Evolutionary conservation across 495 filamentous ascomycete genomes (phyloP).

Genomic region (Trichoderma virens): DNA sequence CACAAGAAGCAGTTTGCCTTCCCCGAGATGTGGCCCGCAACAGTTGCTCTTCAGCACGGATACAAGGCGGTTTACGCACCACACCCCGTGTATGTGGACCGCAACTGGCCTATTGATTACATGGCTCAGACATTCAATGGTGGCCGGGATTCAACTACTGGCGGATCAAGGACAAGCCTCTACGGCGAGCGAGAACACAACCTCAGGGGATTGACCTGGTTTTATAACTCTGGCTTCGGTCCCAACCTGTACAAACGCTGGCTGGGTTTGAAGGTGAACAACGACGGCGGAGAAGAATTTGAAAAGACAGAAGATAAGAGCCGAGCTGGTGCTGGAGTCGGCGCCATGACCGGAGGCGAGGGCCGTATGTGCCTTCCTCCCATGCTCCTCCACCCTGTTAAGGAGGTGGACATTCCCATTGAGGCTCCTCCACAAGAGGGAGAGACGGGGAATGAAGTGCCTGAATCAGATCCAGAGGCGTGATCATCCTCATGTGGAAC

Average conservation of each 20-base stretch:
- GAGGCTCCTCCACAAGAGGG: conserved; percentile 39
- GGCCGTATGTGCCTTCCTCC: conserved; percentile 90
- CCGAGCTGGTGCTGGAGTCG: conserved; percentile 38
- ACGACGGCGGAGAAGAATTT: conserved; percentile 77
- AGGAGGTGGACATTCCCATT: conserved; percentile 71
- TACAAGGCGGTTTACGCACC: conserved; percentile 92
- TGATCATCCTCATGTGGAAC: conserved; percentile 1
- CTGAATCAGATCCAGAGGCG: conserved; percentile 32
- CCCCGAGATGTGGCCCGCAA: conserved; percentile 92
- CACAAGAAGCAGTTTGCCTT: conserved; percentile 82
- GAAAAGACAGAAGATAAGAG: conserved; percentile 52
- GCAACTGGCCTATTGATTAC: conserved; percentile 74
- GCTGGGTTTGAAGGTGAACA: conserved; percentile 78
- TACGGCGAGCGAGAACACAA: conserved; percentile 89
- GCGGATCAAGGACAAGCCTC: conserved; percentile 62
- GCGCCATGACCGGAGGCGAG: conserved; percentile 49
- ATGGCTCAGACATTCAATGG: conserved; percentile 79
- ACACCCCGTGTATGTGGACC: conserved; percentile 86
- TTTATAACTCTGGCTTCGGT: conserved; percentile 83
- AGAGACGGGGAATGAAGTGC: conserved; percentile 12
- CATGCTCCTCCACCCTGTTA: conserved; percentile 90
- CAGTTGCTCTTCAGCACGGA: conserved; percentile 81
- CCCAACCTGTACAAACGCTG: conserved; percentile 78
- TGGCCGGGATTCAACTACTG: conserved; percentile 69
- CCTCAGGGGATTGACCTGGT: conserved; percentile 84